These are phyloP conservation scores for Zostera marina DNA, from an alignment of 116 monocot species.

Conservation along the genomic window DNA sequence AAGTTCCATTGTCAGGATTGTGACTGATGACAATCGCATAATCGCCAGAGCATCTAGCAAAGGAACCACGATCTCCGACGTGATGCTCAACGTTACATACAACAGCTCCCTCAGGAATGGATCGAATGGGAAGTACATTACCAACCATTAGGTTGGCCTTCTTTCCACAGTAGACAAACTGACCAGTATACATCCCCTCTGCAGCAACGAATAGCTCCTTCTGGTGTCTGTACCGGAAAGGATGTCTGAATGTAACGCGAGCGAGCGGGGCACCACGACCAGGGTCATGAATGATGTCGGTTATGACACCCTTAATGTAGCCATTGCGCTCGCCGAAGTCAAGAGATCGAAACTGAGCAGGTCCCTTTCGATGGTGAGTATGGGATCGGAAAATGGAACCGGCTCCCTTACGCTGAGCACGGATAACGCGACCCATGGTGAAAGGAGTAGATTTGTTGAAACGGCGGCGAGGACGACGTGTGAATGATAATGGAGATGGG, in stretches of 20 bases:
- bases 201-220: slow-evolving; percentile 64
- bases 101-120: slow-evolving; percentile 52
- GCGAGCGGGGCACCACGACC: slow-evolving; percentile 33
- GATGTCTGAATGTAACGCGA: slow-evolving; percentile 46
- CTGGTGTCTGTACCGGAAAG: slow-evolving; percentile 64
- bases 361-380: slow-evolving; percentile 64
- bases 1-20: slow-evolving; percentile 51
- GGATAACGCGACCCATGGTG: slow-evolving; percentile 43
- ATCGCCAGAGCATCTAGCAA: slow-evolving; percentile 48
- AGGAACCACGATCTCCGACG: slow-evolving; percentile 43
- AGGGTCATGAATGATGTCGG: slow-evolving; percentile 38
- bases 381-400: slow-evolving; percentile 52
- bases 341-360: slow-evolving; percentile 38
- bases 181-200: slow-evolving; percentile 46
- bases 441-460: not conserved
- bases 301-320: slow-evolving; percentile 61
- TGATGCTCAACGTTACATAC: slow-evolving; percentile 34
- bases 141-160: slow-evolving; percentile 30
- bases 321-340: slow-evolving; percentile 54
- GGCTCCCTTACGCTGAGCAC: slow-evolving; percentile 60
- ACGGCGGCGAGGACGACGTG: not conserved
- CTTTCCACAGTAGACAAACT: slow-evolving; percentile 33
- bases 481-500: not conserved
- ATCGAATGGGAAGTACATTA: slow-evolving; percentile 35
- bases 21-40: slow-evolving; percentile 62